phyloP scores from a whole-genome alignment of 768 basidiomycete species.

The Hypsizygus marmoreus region DNA sequence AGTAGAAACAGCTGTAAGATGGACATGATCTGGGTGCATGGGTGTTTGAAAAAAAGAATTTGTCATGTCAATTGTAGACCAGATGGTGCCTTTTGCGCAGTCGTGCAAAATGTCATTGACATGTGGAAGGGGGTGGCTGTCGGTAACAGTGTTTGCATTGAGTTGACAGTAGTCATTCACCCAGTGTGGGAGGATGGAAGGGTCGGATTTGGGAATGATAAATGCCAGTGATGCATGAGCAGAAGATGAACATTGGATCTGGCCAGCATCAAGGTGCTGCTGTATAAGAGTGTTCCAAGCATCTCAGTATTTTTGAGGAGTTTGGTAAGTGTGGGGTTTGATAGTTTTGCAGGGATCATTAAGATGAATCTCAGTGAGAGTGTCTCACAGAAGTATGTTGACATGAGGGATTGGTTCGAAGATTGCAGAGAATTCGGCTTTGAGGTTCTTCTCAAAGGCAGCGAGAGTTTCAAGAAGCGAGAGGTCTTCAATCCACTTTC shows the following conservation, averaged over 20 bases:
- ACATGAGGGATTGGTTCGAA: slow-evolving; percentile 32
- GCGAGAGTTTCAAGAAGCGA: background rate
- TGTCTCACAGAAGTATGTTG: slow-evolving; percentile 20
- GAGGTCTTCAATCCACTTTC: background rate
- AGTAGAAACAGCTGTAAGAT: slow-evolving; percentile 34
- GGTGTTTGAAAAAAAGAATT: slow-evolving; percentile 38
- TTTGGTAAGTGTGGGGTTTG: slow-evolving; percentile 26
- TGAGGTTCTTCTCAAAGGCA: slow-evolving; percentile 2
- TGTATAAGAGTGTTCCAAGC: slow-evolving; percentile 34
- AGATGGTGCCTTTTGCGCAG: slow-evolving; percentile 34
- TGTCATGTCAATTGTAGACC: slow-evolving; percentile 37
- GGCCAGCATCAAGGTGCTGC: slow-evolving; percentile 33
- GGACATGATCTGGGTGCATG: slow-evolving; percentile 27
- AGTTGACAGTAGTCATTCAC: slow-evolving; percentile 35
- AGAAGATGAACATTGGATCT: slow-evolving; percentile 27
- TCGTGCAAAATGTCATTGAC: slow-evolving; percentile 35
- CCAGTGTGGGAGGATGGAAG: slow-evolving; percentile 29
- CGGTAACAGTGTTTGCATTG: slow-evolving; percentile 30
- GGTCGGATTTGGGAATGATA: slow-evolving; percentile 36
- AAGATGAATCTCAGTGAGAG: slow-evolving; percentile 22
- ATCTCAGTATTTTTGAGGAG: slow-evolving; percentile 31
- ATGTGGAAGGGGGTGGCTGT: slow-evolving; percentile 28
- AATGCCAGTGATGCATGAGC: slow-evolving; percentile 36
- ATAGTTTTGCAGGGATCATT: slow-evolving; percentile 31
- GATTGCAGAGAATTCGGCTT: slow-evolving; percentile 16